Conservation (phyloP, 768 basidiomycete species). For the Coprinopsis sp. region DNA sequence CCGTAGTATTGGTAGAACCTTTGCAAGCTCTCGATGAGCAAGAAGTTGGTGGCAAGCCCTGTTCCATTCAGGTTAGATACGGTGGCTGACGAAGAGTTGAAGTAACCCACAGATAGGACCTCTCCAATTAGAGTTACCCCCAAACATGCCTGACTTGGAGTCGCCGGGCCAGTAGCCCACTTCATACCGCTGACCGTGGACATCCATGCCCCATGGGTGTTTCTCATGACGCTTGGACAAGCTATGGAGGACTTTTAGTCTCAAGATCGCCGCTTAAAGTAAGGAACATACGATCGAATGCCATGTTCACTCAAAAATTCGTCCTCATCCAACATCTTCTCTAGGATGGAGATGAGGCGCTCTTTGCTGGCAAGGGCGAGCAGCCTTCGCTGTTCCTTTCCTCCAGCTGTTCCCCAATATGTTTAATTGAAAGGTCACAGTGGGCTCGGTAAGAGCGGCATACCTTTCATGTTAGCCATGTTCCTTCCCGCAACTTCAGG, state of each 20-base stretch:
- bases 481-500: conserved; percentile 83
- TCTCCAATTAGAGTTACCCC: conserved; percentile 97
- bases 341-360: conserved; percentile 77
- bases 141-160: conserved; percentile 96
- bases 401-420: conserved; percentile 32
- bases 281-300: conserved; percentile 77
- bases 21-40: conserved; percentile 94
- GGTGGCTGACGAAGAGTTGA: neutral
- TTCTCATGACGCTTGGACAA: conserved; percentile 88
- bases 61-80: conserved; percentile 10
- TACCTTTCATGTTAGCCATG: conserved; percentile 94
- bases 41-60: conserved; percentile 96
- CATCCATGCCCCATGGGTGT: conserved; percentile 91
- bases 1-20: conserved; percentile 99
- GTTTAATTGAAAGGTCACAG: neutral
- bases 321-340: conserved; percentile 96
- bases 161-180: conserved; percentile 99
- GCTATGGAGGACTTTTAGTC: conserved; percentile 31
- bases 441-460: conserved; percentile 6
- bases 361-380: conserved; percentile 92
- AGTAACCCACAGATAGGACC: conserved; percentile 75
- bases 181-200: conserved; percentile 87
- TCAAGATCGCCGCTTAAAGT: neutral
- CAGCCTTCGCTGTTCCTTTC: conserved; percentile 81
- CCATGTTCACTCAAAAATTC: conserved; percentile 97